These are phyloP conservation scores for Yamadazyma insecticola DNA, from an alignment of 805 yeast species.

Conservation along the genomic window DNA sequence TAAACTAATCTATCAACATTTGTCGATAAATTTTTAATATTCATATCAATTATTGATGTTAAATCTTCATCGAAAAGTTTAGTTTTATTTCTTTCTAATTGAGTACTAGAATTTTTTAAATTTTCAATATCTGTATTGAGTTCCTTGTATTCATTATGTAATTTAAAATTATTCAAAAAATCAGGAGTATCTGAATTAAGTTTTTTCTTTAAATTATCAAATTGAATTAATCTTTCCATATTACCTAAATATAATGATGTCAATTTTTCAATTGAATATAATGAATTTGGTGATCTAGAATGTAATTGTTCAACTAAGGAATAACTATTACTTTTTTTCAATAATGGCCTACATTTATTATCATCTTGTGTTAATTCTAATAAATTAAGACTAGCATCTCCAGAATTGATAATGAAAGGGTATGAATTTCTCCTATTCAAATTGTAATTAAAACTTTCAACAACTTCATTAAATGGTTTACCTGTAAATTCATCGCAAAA, in stretches of 20 bases:
- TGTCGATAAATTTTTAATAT: constrained; percentile 25
- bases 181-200: constrained; percentile 5
- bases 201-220: constrained; percentile 14
- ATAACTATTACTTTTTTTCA: constrained; percentile 5
- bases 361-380: constrained; percentile 9
- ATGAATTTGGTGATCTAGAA: constrained; percentile 1
- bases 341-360: not conserved
- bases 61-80: constrained; percentile 27
- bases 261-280: constrained; percentile 6
- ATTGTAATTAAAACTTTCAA: constrained; percentile 1
- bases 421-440: constrained; percentile 33
- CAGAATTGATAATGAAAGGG: constrained; percentile 15
- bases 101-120: constrained; percentile 21
- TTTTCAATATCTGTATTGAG: constrained; percentile 28
- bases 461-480: not conserved
- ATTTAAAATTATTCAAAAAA: constrained; percentile 7
- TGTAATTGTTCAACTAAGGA: too few species aligned
- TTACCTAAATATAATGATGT: constrained; percentile 5
- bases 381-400: constrained; percentile 10
- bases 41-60: constrained; percentile 20
- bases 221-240: constrained; percentile 14
- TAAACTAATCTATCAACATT: constrained; percentile 36
- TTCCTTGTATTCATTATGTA: constrained; percentile 18
- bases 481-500: not conserved
- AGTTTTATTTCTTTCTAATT: constrained; percentile 19